phyloP scores from a whole-genome alignment of 805 yeast genomes.

The Kockiozyma suomiensis region DNA sequence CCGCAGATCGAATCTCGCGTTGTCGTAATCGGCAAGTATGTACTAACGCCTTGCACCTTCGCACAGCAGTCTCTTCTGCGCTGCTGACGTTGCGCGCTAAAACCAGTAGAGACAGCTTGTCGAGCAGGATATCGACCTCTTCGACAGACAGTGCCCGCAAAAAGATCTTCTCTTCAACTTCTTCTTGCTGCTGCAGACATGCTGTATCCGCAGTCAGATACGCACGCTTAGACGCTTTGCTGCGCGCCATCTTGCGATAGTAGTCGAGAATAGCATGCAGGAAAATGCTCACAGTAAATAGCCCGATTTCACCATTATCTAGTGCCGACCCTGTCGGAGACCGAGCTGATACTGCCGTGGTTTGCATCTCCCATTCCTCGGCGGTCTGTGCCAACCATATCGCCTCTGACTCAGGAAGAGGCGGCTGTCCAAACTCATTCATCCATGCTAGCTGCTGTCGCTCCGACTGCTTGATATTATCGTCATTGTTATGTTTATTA shows the following conservation, averaged over 20 bases:
- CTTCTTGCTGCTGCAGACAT: slow-evolving; percentile 3
- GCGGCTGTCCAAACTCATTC: slow-evolving; percentile 6
- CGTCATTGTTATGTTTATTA: background rate
- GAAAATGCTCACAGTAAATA: slow-evolving; percentile 1
- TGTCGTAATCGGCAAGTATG: background rate
- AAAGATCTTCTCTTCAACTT: background rate
- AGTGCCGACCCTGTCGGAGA: background rate
- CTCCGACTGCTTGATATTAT: background rate
- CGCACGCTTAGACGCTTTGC: background rate
- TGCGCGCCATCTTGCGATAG: background rate
- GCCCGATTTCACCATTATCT: background rate
- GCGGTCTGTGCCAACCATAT: background rate
- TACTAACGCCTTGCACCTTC: slow-evolving; percentile 3
- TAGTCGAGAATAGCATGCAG: slow-evolving; percentile 6
- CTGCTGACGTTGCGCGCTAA: background rate
- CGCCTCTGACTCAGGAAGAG: background rate
- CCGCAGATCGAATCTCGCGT: background rate
- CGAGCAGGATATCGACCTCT: slow-evolving; percentile 1
- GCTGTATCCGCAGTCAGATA: background rate
- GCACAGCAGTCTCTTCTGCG: background rate
- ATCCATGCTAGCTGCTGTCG: background rate
- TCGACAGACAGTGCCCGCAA: background rate
- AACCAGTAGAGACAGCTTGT: background rate
- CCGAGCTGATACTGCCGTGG: background rate
- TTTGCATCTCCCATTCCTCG: background rate